A percentile compares a stretch with the other conserved stretches of the same genome.
Conservation (phyloP, 225 moss, liverwort and hornwort species). For the Polytrichum commune region DNA sequence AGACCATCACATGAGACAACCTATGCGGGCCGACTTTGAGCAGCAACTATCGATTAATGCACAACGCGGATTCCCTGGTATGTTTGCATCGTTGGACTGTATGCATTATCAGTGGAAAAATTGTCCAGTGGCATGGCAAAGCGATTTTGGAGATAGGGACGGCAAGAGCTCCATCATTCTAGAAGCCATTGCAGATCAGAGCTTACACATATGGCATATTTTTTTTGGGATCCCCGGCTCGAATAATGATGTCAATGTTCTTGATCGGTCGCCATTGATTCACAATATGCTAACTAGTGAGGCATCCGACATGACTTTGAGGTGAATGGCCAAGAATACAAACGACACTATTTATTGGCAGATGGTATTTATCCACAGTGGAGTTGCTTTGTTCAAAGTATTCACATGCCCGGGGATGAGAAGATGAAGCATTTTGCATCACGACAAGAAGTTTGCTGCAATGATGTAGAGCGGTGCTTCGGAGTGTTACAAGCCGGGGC, state of each 20-base stretch:
- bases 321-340: too few relatives aligned
- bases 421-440: too few relatives aligned
- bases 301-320: too few relatives aligned
- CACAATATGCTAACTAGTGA: neutral
- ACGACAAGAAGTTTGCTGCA: too few relatives aligned
- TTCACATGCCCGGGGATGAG: too few relatives aligned
- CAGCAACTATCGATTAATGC: neutral
- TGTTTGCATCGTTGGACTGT: slow-evolving; percentile 2
- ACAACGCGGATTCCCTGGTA: neutral
- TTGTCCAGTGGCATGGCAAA: neutral
- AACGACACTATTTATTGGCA: too few relatives aligned
- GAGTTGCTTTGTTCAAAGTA: too few relatives aligned
- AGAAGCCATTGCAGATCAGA: neutral
- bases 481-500: too few relatives aligned
- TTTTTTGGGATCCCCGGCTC: neutral
- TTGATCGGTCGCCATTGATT: neutral
- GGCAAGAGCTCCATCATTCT: slow-evolving; percentile 1
- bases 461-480: too few relatives aligned
- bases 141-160: too few relatives aligned
- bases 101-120: slow-evolving; percentile 8
- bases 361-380: too few relatives aligned
- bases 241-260: slow-evolving; percentile 7
- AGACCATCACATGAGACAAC: neutral
- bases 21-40: neutral
- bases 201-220: too few relatives aligned